Base-by-base conservation (phyloP, 2,329 filamentous ascomycete species). In the Neobulgaria alba region DNA sequence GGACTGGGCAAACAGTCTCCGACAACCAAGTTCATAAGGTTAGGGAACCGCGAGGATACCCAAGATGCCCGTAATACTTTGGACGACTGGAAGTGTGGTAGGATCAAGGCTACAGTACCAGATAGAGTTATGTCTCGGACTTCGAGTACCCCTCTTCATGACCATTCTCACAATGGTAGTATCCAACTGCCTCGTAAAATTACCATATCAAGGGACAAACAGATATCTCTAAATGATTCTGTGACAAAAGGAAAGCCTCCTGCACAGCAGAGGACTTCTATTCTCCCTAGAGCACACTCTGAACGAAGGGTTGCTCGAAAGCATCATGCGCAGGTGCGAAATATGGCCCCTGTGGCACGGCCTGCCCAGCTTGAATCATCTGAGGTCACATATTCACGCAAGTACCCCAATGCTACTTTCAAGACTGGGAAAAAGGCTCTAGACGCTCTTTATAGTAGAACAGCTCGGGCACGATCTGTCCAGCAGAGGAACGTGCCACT, bases 41-140 rank as follows among this genome's bases (percentile, higher is more conserved):
- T 82, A n/a, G 75, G 73, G 16, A 77, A 67, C 20, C 69, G 75
- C n/a, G 63, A 64, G 48, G 78, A 82, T 52, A 75, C 79, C 44
- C 47, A 75, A 14, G 77, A 81, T 54, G 76, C 68, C 2, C 61
- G 68, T 8, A 65, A 66, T 5, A 63, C 73, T 8, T 58, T 82
- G 16, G 61, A 65, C 29, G 62, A 71, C 38, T 82, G 78, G 78
- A 73, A 62, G 51, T 57, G 55, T n/a, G 53, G 55, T 7, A 55
- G 36, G 18, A 57, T 60, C 17, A 19, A 42, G 10, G 52, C 48
- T 2, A 54, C 38, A 29, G n/a, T 30, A 10, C 32, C 37, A 19
- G 18, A 23, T 2, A 39, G 21, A 32, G 29, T 50, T 12, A 45
- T 32, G 16, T 8, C 42, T 18, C 38, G 45, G 18, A 7, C 15